Evolutionary conservation across 192 early-diverging fungal species (phyloP), one percentile per base, ranked within the genome.

Genomic region (Coemansia sp.): DNA sequence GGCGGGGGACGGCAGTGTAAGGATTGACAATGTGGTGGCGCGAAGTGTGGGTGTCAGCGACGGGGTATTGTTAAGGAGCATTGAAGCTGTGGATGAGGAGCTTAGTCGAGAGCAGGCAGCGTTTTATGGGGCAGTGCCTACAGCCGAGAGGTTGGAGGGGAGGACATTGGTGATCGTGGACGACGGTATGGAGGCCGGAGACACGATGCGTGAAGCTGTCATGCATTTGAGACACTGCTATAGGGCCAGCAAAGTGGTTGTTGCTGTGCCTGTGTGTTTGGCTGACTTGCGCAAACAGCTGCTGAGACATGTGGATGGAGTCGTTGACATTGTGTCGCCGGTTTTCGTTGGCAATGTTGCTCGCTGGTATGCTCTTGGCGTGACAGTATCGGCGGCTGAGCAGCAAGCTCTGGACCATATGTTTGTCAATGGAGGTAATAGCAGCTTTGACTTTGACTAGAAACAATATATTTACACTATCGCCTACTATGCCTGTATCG

Each of bases 191-290:
- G 84, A 76, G 68, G 71, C 79, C 0, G 84, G 84, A 10, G 84
- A 85, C 62, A 78, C 71, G 20, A 75, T 82, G 70, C 80, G 84
- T 47, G 79, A 76, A 55, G 84, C 84, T 22, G 67, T 79, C 13
- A 68, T 75, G 74, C 75, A 83, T 34, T 30, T 83, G 55, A 45
- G 71, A 12, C 81, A 83, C 35, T 70, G 69, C 64, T 75, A 76
- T 63, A 15, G 18, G 16, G 67, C 67, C 8, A 38, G 61, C 40
- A 61, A 58, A 34, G 58, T 83, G 5, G 70, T 83, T n/a, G 80
- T 79, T 9, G 84, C 76, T 3, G 76, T 74, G 62, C 84, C 84
- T 0, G 71, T 85, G 49, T 82, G 84, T 37, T 52, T 79, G 65
- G 84, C 84, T 4, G 84, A 85, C 49, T 41, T 77, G 65, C 72